Percentiles rank a stretch among this genome's conserved stretches.
These are phyloP conservation scores for Blastosporella zonata DNA, from an alignment of 1,284 basidiomycete species.

Conservation along the genomic window DNA sequence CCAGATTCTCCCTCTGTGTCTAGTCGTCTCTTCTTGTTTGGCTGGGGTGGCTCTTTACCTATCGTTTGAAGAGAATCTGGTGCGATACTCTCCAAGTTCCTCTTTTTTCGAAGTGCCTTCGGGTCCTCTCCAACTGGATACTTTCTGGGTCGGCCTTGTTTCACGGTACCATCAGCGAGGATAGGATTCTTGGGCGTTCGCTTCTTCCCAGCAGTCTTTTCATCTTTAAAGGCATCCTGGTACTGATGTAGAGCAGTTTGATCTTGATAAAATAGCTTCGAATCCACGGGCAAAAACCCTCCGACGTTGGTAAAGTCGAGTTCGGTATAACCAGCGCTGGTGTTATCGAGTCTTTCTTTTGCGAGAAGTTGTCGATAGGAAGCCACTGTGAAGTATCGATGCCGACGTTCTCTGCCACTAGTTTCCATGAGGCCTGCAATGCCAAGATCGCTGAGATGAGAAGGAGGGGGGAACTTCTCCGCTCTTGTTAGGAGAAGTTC, in stretches of 20 bases:
- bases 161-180: slow-evolving; percentile 39
- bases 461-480: slow-evolving; percentile 57
- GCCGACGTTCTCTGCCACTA: slow-evolving; percentile 74
- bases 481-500: slow-evolving; percentile 73
- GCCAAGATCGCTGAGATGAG: slow-evolving; percentile 67
- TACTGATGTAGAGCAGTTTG: slow-evolving; percentile 38
- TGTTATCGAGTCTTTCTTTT: slow-evolving; percentile 56
- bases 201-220: slow-evolving; percentile 27
- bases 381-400: slow-evolving; percentile 71
- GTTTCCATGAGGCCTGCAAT: slow-evolving; percentile 71
- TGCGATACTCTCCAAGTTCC: slow-evolving; percentile 19
- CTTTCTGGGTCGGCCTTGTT: slow-evolving; percentile 42
- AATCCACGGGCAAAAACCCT: slow-evolving; percentile 45
- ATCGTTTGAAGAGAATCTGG: neutral
- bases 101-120: slow-evolving; percentile 19
- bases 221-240: slow-evolving; percentile 46
- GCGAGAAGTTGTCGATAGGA: slow-evolving; percentile 55
- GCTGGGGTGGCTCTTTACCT: slow-evolving; percentile 2
- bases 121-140: slow-evolving; percentile 20
- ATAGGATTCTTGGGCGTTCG: slow-evolving; percentile 36
- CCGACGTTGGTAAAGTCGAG: slow-evolving; percentile 50
- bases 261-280: slow-evolving; percentile 52
- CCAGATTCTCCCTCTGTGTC: neutral
- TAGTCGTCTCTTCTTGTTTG: slow-evolving; percentile 16
- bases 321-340: slow-evolving; percentile 37